Evolutionary conservation across 2,329 filamentous ascomycete genomes (phyloP).

Genomic region (Clarireedia monteithiana): DNA sequence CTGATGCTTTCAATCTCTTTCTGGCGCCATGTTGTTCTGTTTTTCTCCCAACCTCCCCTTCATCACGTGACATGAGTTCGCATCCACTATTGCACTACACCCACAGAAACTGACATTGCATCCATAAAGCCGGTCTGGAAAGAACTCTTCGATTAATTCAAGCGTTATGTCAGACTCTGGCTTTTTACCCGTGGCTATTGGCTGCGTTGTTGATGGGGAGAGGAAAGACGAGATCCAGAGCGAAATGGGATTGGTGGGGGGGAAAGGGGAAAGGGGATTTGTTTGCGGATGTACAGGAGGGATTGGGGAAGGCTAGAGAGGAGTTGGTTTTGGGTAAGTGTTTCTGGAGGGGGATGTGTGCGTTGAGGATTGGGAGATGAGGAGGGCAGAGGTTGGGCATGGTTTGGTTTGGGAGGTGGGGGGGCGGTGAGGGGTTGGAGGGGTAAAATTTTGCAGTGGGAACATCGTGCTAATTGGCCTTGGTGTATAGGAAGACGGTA

Average conservation of each 20-base stretch:
- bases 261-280: background rate
- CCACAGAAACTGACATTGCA: background rate
- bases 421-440: background rate
- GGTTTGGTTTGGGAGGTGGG: no score
- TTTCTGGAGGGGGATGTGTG: background rate
- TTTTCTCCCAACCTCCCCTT: background rate
- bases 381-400: background rate
- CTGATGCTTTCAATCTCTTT: no score
- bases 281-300: conserved; percentile 21
- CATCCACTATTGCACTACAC: no score
- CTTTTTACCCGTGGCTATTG: conserved; percentile 33
- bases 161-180: conserved; percentile 40
- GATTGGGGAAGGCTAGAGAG: conserved; percentile 31
- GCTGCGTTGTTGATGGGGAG: background rate
- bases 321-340: conserved; percentile 37
- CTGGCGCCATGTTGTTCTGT: background rate
- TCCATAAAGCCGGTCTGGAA: conserved; percentile 47
- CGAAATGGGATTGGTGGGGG: conserved; percentile 1
- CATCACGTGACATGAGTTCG: background rate
- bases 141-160: conserved; percentile 52
- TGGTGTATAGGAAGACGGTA: conserved; percentile 45
- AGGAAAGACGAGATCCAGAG: conserved; percentile 29
- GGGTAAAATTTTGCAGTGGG: background rate
- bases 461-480: background rate
- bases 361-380: background rate